phyloP scores from a whole-genome alignment of 371 early-diverging fungal genomes.

The Mucor sp. region DNA sequence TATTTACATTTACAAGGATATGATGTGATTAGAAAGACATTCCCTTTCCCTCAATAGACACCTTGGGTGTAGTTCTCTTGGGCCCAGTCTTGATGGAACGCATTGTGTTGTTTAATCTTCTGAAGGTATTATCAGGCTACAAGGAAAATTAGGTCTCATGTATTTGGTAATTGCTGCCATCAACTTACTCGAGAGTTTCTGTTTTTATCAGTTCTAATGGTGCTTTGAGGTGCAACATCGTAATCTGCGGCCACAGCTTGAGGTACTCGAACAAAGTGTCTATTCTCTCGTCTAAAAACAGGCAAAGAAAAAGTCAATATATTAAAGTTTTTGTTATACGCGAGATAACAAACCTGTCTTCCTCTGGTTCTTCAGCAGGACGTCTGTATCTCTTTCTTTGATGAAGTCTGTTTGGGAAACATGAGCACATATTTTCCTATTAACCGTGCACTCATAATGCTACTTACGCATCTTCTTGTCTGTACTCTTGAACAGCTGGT shows the following conservation, averaged over 20 bases:
- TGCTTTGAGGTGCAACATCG: constrained; percentile 54
- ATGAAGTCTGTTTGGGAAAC: constrained; percentile 18
- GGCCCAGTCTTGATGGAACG: constrained; percentile 43
- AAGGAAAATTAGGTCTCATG: no score
- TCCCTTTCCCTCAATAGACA: constrained; percentile 43
- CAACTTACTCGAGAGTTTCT: constrained; percentile 27
- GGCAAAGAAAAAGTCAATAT: neutral
- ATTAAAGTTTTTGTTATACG: neutral
- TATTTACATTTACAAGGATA: constrained; percentile 1
- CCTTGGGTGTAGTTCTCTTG: constrained; percentile 37
- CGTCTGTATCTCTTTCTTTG: constrained; percentile 36
- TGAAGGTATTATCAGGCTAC: constrained; percentile 40
- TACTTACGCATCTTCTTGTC: constrained; percentile 45
- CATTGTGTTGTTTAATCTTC: constrained; percentile 42
- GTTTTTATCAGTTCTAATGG: constrained; percentile 31
- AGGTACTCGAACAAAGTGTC: constrained; percentile 44
- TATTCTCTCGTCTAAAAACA: constrained; percentile 4
- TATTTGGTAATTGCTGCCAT: neutral
- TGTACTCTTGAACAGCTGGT: constrained; percentile 37
- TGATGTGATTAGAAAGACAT: constrained; percentile 23
- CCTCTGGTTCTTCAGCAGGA: constrained; percentile 28
- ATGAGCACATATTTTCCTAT: neutral
- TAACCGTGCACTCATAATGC: neutral
- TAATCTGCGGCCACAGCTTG: constrained; percentile 54
- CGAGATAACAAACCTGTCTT: constrained; percentile 23